phyloP scores from a whole-genome alignment of 805 yeast genomes.

The Hanseniaspora opuntiae region DNA sequence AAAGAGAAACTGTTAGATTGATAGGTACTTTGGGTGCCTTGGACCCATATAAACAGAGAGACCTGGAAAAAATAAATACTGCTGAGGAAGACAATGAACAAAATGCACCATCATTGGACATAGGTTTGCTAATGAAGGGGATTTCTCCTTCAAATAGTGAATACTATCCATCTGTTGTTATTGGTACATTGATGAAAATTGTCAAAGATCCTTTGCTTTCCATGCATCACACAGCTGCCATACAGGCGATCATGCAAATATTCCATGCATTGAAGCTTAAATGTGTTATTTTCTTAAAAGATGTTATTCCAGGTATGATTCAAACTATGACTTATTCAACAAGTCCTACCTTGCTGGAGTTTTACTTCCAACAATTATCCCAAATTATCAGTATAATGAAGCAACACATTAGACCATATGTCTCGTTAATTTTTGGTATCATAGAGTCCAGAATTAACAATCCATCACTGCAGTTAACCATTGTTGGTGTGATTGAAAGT shows the following conservation, averaged over 20 bases:
- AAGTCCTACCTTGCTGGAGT: constrained; percentile 65
- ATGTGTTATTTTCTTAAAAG: constrained; percentile 78
- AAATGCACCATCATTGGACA: constrained; percentile 80
- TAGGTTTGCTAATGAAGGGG: constrained; percentile 81
- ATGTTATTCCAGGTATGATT: constrained; percentile 76
- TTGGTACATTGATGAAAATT: constrained; percentile 68
- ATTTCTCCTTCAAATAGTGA: constrained; percentile 87
- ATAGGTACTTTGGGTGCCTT: constrained; percentile 91
- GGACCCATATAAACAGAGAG: constrained; percentile 91
- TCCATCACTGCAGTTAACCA: constrained; percentile 58
- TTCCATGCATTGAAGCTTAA: constrained; percentile 78
- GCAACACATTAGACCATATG: constrained; percentile 75
- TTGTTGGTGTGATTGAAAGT: constrained; percentile 67
- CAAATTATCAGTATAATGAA: constrained; percentile 69
- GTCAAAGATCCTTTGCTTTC: constrained; percentile 74
- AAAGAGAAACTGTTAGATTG: constrained; percentile 77
- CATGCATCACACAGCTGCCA: constrained; percentile 77
- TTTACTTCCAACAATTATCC: constrained; percentile 79
- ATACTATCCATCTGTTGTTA: constrained; percentile 89
- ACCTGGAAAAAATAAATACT: constrained; percentile 62
- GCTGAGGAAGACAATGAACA: constrained; percentile 44
- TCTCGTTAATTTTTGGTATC: constrained; percentile 59
- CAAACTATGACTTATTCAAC: constrained; percentile 64
- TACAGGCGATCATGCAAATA: constrained; percentile 86
- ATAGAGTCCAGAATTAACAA: constrained; percentile 59